A percentile compares a stretch with the other conserved stretches of the same genome.
Conservation (phyloP, 1,284 basidiomycete species). For the Cryptococcus sp. region DNA sequence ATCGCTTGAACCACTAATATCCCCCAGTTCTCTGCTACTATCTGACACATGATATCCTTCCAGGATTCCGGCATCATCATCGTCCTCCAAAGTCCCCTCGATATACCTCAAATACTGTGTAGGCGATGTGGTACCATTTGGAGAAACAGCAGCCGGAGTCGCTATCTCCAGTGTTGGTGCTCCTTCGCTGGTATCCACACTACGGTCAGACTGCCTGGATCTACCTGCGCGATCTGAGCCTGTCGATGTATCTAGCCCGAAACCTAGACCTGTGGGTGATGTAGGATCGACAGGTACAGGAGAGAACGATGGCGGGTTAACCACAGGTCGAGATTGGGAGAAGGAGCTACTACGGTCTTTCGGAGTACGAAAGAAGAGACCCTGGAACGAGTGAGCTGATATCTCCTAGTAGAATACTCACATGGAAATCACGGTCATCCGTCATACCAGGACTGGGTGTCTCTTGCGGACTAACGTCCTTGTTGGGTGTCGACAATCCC, state of each 20-base stretch:
- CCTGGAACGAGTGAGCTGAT: conserved; percentile 9
- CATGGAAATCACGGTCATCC: conserved; percentile 23
- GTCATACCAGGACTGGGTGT: conserved; percentile 12
- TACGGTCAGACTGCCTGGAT: conserved; percentile 7
- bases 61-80: too few relatives aligned
- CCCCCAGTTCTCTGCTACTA: too few relatives aligned
- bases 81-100: too few relatives aligned
- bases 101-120: too few relatives aligned
- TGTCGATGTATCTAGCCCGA: background rate
- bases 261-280: background rate
- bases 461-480: background rate
- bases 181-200: conserved; percentile 16
- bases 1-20: too few relatives aligned
- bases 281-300: background rate
- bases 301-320: background rate
- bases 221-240: background rate
- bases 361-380: conserved; percentile 42
- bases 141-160: conserved; percentile 13
- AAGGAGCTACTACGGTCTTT: conserved; percentile 14
- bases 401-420: conserved; percentile 1
- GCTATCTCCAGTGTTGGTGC: conserved; percentile 21
- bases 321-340: background rate
- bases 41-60: too few relatives aligned
- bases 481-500: background rate
- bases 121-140: background rate